Conservation (phyloP, 2,329 filamentous ascomycete species). For the Penicillium polonicum region DNA sequence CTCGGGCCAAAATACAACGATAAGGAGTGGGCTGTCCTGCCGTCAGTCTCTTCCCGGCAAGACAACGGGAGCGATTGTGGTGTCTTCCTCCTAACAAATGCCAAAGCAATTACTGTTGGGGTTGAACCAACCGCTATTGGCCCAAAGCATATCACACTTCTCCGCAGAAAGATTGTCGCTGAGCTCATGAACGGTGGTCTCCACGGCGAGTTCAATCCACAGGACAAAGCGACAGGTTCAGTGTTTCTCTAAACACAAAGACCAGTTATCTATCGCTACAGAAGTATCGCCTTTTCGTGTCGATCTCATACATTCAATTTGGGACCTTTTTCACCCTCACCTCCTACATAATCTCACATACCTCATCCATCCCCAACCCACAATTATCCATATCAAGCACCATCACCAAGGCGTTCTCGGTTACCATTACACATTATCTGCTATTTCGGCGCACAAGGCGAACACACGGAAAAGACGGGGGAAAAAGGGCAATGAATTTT, state of each 20-base stretch:
- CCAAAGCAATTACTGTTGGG: slow-evolving; percentile 48
- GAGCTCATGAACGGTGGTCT: slow-evolving; percentile 49
- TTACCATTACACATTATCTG: slow-evolving; percentile 1
- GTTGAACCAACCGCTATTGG: slow-evolving; percentile 46
- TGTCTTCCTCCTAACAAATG: slow-evolving; percentile 51
- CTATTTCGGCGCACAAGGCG: slow-evolving; percentile 18
- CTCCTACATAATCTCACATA: slow-evolving; percentile 1
- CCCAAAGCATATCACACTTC: slow-evolving; percentile 39
- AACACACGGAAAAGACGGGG: slow-evolving; percentile 9
- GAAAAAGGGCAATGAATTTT: slow-evolving; percentile 3
- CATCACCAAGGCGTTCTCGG: slow-evolving; percentile 6
- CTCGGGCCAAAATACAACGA: slow-evolving; percentile 42
- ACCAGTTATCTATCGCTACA: background rate
- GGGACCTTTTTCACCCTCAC: background rate
- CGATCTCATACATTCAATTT: background rate
- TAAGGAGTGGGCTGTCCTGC: slow-evolving; percentile 45
- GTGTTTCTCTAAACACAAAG: slow-evolving; percentile 23
- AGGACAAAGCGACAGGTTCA: slow-evolving; percentile 16
- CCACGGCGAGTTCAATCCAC: slow-evolving; percentile 42
- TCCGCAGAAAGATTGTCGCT: slow-evolving; percentile 49
- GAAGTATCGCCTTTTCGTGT: background rate
- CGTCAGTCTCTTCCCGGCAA: slow-evolving; percentile 45
- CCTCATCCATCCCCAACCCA: background rate
- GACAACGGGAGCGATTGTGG: slow-evolving; percentile 51
- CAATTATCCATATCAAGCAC: background rate